phyloP scores from a whole-genome alignment of 257 asterid species.

The Buddleja alternifolia region DNA sequence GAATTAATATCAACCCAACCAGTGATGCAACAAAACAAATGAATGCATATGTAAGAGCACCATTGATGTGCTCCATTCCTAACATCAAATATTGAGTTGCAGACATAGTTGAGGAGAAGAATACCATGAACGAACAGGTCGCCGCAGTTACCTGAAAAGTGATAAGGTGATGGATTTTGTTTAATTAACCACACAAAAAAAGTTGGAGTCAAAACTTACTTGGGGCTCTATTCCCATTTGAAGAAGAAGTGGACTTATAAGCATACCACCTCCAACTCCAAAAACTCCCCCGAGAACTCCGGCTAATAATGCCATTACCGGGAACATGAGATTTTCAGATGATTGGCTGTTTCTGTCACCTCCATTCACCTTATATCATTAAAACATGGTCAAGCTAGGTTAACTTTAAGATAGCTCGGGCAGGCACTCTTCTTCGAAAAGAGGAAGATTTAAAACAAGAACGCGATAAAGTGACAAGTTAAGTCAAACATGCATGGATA shows the following conservation, averaged over 20 bases:
- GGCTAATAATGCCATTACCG: constrained; percentile 76
- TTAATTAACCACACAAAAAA: neutral
- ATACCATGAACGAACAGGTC: constrained; percentile 88
- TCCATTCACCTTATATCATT: constrained; percentile 46
- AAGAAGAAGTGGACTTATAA: constrained; percentile 82
- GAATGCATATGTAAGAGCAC: constrained; percentile 55
- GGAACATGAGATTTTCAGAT: constrained; percentile 50
- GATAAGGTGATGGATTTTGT: neutral
- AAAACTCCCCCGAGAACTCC: constrained; percentile 86
- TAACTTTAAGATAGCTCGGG: too few species aligned
- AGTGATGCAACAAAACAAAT: constrained; percentile 67
- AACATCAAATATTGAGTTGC: constrained; percentile 69
- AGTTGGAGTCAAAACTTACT: constrained; percentile 45
- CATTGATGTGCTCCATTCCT: constrained; percentile 65
- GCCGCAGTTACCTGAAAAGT: constrained; percentile 79
- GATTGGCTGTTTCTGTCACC: constrained; percentile 21
- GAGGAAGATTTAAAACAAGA: neutral
- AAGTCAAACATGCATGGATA: too few species aligned
- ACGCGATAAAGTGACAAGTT: too few species aligned
- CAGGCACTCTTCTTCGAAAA: too few species aligned
- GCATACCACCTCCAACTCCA: constrained; percentile 98
- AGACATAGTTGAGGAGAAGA: constrained; percentile 93
- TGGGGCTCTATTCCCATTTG: constrained; percentile 77
- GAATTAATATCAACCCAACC: constrained; percentile 60
- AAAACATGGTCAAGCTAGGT: neutral